These are phyloP conservation scores for Salvia splendens DNA, from an alignment of 257 asterid species.

Conservation along the genomic window DNA sequence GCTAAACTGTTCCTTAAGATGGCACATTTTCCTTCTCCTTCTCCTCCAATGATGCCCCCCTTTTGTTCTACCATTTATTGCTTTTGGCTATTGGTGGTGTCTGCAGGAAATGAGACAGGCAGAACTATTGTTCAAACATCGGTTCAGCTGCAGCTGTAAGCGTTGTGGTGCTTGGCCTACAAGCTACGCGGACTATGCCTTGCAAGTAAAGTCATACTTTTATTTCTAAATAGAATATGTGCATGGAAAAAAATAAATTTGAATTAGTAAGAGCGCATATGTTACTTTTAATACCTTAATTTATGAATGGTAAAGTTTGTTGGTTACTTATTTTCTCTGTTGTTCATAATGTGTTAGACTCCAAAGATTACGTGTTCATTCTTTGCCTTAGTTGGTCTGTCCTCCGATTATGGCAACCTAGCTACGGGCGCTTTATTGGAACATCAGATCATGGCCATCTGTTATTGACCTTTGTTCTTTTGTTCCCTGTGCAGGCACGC, in stretches of 20 bases:
- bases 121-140: conserved; percentile 61
- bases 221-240: not conserved
- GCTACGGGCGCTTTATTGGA: not conserved
- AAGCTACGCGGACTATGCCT: conserved; percentile 51
- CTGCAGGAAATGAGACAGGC: conserved; percentile 60
- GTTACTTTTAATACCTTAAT: not conserved
- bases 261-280: not conserved
- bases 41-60: not conserved
- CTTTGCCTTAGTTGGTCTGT: not conserved
- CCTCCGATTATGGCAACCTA: too few relatives aligned
- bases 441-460: not conserved
- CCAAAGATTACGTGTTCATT: not conserved
- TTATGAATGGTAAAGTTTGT: not conserved
- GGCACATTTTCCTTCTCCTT: not conserved
- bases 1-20: not conserved
- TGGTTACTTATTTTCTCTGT: conserved; percentile 9
- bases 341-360: not conserved
- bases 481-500: conserved; percentile 39
- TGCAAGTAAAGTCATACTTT: conserved; percentile 52
- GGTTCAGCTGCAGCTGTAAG: conserved; percentile 59
- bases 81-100: conserved; percentile 20
- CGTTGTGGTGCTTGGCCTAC: conserved; percentile 59
- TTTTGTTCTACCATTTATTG: not conserved
- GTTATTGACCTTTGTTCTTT: not conserved
- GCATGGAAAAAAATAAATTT: not conserved